phyloP scores from a whole-genome alignment of 805 yeast species.

The Cyberlindnera meyerae region DNA sequence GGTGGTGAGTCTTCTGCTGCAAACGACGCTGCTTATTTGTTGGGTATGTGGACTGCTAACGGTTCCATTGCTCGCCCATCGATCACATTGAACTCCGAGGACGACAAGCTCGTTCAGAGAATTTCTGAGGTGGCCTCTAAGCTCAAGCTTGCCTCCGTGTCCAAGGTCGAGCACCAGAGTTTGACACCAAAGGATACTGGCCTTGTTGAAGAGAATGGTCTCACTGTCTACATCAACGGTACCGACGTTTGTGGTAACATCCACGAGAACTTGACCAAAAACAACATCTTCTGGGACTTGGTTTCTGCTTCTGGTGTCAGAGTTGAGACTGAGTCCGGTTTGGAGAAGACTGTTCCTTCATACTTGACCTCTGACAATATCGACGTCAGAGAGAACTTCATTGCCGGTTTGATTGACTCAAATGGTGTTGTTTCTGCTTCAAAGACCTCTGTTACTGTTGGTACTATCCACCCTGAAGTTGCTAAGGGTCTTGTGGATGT shows the following conservation, averaged over 20 bases:
- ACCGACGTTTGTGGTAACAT: no score
- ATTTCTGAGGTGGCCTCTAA: not conserved
- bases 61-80: constrained; percentile 20
- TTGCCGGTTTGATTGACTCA: constrained; percentile 42
- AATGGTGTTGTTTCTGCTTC: constrained; percentile 30
- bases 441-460: constrained; percentile 23
- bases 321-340: constrained; percentile 16
- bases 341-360: constrained; percentile 31
- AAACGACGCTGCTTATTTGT: constrained; percentile 33
- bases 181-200: no score
- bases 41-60: constrained; percentile 39
- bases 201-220: no score
- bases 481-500: constrained; percentile 33
- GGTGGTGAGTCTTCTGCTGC: constrained; percentile 21
- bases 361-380: constrained; percentile 32
- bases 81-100: constrained; percentile 22
- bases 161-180: no score
- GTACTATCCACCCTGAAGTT: constrained; percentile 29
- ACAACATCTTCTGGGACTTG: not conserved
- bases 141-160: no score
- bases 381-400: constrained; percentile 37
- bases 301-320: not conserved
- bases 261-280: not conserved
- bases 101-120: not conserved
- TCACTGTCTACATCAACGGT: no score